Evolutionary conservation across 305 asterid species (phyloP), one percentile per base, ranked within the genome.

Genomic region (Solanum hybrid): DNA sequence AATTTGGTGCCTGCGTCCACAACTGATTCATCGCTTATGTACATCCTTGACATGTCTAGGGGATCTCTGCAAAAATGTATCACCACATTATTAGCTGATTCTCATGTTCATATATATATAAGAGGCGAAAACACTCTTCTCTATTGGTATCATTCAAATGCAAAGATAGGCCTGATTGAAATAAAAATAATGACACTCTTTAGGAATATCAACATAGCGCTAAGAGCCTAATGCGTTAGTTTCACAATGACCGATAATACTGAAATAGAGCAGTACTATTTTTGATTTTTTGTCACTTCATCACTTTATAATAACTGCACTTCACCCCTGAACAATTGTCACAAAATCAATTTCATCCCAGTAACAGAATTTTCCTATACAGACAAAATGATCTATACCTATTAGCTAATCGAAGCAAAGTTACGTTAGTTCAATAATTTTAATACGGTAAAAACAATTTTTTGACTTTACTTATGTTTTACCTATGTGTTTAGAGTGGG

Each of bases 1-100:
- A 93, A 3, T 11, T 84, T 18, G 14, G 87, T 24, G 2, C 95
- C 97, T 2, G 91, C 89, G 92, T 89, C 94, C 57, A 2, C 77
- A 7, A 94, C 92, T 0, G 92, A 69, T 78, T 89, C 90, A 87
- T 95, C 95, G 69, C 92, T 93, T 0, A 95, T 92, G 89, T 94
- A 94, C 61, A 94, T 29, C 34, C 90, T 89, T 2, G 95, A 91
- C 89, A 95, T 33, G 88, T 95, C 94, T 0, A 92, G 93, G 2
- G 31, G 91, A 87, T 95, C 95, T 77, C 98, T 96, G 94, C 35
- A 39, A n/a, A 14, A 84, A 37, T 11, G 18, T 34, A 34, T 57
- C 1, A 3, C 11, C 35, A 1, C 29, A 34, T 3, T 20, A 28
- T 5, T 35, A 36, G 24, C 34, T 28, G 9, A 2, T 79, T 36